Conservation (phyloP, 805 yeast species). For the Myxozyma lipomycoides region DNA sequence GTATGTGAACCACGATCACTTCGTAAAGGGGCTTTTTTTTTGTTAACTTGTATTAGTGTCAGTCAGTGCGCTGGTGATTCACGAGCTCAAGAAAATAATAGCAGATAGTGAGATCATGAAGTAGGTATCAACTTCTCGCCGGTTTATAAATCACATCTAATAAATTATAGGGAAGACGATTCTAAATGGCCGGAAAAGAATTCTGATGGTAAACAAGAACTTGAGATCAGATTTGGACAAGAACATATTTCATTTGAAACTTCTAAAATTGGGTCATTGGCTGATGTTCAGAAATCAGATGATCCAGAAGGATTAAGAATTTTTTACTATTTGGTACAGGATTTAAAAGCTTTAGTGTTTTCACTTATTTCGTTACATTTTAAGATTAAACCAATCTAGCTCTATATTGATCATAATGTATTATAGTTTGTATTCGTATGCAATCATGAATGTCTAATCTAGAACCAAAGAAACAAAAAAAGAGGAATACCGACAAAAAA, state of each 20-base stretch:
- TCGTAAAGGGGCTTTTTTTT: neutral
- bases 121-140: conserved; percentile 21
- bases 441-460: neutral
- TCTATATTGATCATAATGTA: too few species aligned
- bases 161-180: conserved; percentile 38
- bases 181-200: conserved; percentile 42
- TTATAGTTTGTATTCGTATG: too few species aligned
- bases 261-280: conserved; percentile 41
- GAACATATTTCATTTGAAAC: conserved; percentile 40
- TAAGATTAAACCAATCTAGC: conserved; percentile 31
- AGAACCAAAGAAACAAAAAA: neutral
- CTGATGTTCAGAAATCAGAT: conserved; percentile 40
- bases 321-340: conserved; percentile 45
- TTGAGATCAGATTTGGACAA: conserved; percentile 41
- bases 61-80: conserved; percentile 38
- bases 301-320: conserved; percentile 47
- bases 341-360: conserved; percentile 44
- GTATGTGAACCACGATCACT: conserved; percentile 20
- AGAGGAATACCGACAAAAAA: neutral
- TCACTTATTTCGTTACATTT: conserved; percentile 44
- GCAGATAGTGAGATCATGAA: conserved; percentile 41
- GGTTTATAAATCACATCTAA: neutral
- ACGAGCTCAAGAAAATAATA: conserved; percentile 39
- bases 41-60: conserved; percentile 33
- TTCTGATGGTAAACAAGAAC: conserved; percentile 43